Conservation (phyloP, 768 basidiomycete genomes). For the Rhodotorula taiwanensis region DNA sequence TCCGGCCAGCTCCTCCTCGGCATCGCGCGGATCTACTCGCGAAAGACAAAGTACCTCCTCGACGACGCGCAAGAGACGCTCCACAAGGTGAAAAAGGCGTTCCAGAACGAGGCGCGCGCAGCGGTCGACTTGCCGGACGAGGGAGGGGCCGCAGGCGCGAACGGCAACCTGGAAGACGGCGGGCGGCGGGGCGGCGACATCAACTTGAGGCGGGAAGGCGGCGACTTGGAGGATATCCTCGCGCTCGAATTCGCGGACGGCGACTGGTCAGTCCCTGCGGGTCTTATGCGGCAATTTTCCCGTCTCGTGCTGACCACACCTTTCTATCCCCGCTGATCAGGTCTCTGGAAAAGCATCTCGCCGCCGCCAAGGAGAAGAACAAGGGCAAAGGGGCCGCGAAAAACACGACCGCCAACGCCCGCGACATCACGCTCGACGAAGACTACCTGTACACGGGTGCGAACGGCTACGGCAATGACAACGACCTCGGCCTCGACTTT, state of each 20-base stretch:
- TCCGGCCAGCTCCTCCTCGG: conserved; percentile 93
- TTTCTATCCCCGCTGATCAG: no score
- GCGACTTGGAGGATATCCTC: conserved; percentile 27
- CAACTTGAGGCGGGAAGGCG: conserved; percentile 25
- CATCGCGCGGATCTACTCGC: conserved; percentile 92
- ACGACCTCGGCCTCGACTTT: conserved; percentile 64
- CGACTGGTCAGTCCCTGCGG: background rate
- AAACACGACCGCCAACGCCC: conserved; percentile 62
- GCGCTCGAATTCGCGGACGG: conserved; percentile 19
- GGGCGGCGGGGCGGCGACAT: conserved; percentile 6
- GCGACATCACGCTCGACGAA: conserved; percentile 79
- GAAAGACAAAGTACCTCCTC: conserved; percentile 93
- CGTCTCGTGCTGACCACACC: background rate
- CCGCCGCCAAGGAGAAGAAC: conserved; percentile 40
- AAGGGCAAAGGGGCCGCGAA: conserved; percentile 29
- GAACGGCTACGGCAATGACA: conserved; percentile 68
- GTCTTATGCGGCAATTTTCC: background rate
- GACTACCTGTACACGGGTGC: conserved; percentile 55
- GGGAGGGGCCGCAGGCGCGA: conserved; percentile 54
- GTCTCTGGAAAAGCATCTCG: conserved; percentile 65
- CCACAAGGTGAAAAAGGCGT: conserved; percentile 92
- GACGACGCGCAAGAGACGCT: conserved; percentile 98
- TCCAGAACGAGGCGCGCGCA: conserved; percentile 63
- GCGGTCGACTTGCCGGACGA: conserved; percentile 94
- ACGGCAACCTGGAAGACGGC: conserved; percentile 45